Percentiles rank a stretch among this genome's conserved stretches.
Conservation (phyloP, 768 basidiomycete species). For the Clavaria fumosa region DNA sequence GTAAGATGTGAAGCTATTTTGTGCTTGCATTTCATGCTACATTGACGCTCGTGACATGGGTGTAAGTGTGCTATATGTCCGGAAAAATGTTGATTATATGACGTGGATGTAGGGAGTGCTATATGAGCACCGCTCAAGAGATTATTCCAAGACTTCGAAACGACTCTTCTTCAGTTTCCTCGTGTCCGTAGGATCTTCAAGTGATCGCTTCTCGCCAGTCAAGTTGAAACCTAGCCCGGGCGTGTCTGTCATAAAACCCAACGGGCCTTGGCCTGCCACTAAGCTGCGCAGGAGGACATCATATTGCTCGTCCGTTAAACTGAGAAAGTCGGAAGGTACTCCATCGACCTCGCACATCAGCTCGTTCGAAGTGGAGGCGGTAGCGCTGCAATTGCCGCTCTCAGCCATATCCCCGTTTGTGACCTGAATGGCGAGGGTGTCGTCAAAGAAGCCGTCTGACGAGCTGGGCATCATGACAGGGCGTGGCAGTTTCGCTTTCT, state of each 20-base stretch:
- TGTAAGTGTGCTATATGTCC: no score
- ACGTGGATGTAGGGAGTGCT: background rate
- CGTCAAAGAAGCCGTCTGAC: conserved; percentile 36
- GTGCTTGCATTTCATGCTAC: background rate
- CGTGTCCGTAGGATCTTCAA: conserved; percentile 25
- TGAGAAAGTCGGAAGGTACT: no score
- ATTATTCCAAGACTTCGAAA: conserved; percentile 45
- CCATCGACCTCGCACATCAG: no score
- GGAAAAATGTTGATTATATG: background rate
- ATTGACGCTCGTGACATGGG: background rate
- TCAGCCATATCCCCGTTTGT: conserved; percentile 8
- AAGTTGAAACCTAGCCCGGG: conserved; percentile 13
- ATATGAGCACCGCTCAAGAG: background rate
- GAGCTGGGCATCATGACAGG: conserved; percentile 52
- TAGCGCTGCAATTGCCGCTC: no score
- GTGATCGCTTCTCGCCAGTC: conserved; percentile 19
- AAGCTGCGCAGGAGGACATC: conserved; percentile 60
- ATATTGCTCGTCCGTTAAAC: conserved; percentile 82
- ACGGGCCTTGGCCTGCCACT: conserved; percentile 45
- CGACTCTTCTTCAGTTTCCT: conserved; percentile 41
- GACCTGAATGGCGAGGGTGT: conserved; percentile 34
- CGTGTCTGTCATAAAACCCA: conserved; percentile 7
- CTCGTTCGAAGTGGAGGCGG: no score
- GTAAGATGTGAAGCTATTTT: background rate
- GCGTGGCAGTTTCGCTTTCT: conserved; percentile 51